Conservation (phyloP, 1,139 yeast species). For the Sugiyamaella japonica region DNA sequence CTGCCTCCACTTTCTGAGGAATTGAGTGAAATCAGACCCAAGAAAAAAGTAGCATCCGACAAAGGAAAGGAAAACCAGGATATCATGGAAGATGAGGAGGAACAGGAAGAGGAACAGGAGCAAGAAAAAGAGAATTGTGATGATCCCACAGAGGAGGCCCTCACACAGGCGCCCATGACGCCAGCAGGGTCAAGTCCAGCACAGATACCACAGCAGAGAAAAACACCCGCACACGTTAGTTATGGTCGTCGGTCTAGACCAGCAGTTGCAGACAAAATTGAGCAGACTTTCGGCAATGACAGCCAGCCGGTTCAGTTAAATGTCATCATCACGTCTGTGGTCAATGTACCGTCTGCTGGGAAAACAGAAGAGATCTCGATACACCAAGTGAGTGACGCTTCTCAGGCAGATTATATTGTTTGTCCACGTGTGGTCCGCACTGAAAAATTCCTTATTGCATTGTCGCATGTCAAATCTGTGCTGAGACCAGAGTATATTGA, state of each 20-base stretch:
- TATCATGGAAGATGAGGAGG: background rate
- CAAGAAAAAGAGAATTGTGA: too few relatives aligned
- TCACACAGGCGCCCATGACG: background rate
- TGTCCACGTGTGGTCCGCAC: conserved; percentile 84
- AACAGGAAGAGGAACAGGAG: too few relatives aligned
- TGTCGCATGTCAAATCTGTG: conserved; percentile 47
- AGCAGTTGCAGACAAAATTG: background rate
- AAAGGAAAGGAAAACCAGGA: background rate
- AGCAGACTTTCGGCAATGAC: conserved; percentile 13
- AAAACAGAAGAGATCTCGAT: conserved; percentile 33
- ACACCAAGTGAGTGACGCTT: conserved; percentile 36
- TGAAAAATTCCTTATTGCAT: conserved; percentile 67
- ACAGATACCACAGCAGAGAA: background rate
- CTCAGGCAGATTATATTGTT: conserved; percentile 42
- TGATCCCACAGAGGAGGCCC: too few relatives aligned
- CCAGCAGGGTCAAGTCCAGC: background rate
- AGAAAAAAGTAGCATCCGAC: conserved; percentile 3
- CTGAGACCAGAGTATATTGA: conserved; percentile 38
- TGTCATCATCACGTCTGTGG: conserved; percentile 27
- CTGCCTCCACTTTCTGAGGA: conserved; percentile 24
- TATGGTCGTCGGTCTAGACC: background rate
- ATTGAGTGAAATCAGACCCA: conserved; percentile 10
- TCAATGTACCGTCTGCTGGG: background rate
- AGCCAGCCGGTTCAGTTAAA: conserved; percentile 24
- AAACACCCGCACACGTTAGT: background rate